Evolutionary conservation across 2,329 filamentous ascomycete species (phyloP).

Genomic region (Apiospora malaysiana): DNA sequence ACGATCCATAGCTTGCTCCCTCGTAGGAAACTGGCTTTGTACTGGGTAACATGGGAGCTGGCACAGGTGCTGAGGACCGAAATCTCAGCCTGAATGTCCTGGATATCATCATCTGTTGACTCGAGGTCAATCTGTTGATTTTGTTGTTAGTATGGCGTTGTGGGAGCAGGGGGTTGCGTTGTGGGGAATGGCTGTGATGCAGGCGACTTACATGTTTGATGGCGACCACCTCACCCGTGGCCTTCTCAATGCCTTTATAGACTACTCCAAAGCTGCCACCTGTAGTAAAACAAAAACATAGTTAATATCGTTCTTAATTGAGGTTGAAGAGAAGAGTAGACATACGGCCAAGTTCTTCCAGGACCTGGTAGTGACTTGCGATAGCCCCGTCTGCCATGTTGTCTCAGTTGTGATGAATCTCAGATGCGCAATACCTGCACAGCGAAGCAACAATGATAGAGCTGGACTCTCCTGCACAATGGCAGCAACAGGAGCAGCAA

Average conservation of each 20-base stretch:
- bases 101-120: slow-evolving; percentile 97
- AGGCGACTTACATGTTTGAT: slow-evolving; percentile 83
- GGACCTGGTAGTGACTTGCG: slow-evolving; percentile 88
- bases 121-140: slow-evolving; percentile 87
- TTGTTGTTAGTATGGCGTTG: slow-evolving; percentile 4
- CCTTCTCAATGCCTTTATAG: slow-evolving; percentile 92
- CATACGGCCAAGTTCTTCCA: slow-evolving; percentile 95
- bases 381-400: slow-evolving; percentile 68
- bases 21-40: slow-evolving; percentile 94
- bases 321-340: slow-evolving; percentile 34
- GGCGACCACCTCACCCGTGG: slow-evolving; percentile 90
- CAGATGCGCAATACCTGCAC: slow-evolving; percentile 4
- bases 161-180: not conserved
- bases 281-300: slow-evolving; percentile 42
- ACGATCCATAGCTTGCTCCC: slow-evolving; percentile 99
- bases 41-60: slow-evolving; percentile 92
- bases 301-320: slow-evolving; percentile 9
- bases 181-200: not conserved
- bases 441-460: slow-evolving; percentile 19
- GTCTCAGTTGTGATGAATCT: slow-evolving; percentile 23
- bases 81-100: slow-evolving; percentile 98
- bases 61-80: slow-evolving; percentile 93
- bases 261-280: slow-evolving; percentile 96
- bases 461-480: slow-evolving; percentile 5
- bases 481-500: slow-evolving; percentile 19